phyloP scores from a whole-genome alignment of 371 early-diverging fungal genomes.

The Mucor lusitanicus region DNA sequence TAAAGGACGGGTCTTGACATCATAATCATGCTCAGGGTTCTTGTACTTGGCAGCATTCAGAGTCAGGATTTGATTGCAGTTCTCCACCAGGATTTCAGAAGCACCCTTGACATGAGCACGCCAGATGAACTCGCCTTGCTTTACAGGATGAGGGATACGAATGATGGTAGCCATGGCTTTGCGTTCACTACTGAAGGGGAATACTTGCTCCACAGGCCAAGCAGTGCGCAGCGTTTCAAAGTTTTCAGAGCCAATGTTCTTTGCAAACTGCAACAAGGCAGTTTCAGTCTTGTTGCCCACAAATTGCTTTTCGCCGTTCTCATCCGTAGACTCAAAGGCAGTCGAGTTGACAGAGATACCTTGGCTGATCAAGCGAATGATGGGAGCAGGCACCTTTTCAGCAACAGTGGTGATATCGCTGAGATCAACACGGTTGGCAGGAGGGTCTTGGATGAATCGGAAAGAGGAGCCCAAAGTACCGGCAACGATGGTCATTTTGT shows the following conservation, averaged over 20 bases:
- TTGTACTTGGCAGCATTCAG: constrained; percentile 30
- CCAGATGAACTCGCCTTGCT: constrained; percentile 40
- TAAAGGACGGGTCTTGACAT: constrained; percentile 53
- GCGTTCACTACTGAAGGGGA: constrained; percentile 82
- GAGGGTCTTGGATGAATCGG: constrained; percentile 34
- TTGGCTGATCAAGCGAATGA: constrained; percentile 49
- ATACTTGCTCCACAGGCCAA: constrained; percentile 60
- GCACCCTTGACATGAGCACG: constrained; percentile 86
- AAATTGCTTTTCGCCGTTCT: constrained; percentile 2
- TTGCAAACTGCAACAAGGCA: constrained; percentile 73
- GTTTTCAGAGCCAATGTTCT: constrained; percentile 40
- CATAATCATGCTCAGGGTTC: constrained; percentile 32
- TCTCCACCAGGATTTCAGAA: constrained; percentile 76
- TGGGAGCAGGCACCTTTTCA: constrained; percentile 29
- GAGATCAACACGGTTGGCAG: constrained; percentile 32
- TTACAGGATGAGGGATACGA: constrained; percentile 41
- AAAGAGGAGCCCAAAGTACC: constrained; percentile 48
- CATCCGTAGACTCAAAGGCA: constrained; percentile 74
- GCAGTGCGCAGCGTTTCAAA: constrained; percentile 47
- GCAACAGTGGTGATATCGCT: constrained; percentile 29
- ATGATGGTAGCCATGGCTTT: constrained; percentile 90
- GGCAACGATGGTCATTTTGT: constrained; percentile 83
- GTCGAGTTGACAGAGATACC: constrained; percentile 78
- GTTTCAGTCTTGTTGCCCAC: constrained; percentile 76
- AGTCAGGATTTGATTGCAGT: constrained; percentile 39